Conservation (phyloP, 2,329 filamentous ascomycete species). For the Dryadomyces quercus-mongolicae region DNA sequence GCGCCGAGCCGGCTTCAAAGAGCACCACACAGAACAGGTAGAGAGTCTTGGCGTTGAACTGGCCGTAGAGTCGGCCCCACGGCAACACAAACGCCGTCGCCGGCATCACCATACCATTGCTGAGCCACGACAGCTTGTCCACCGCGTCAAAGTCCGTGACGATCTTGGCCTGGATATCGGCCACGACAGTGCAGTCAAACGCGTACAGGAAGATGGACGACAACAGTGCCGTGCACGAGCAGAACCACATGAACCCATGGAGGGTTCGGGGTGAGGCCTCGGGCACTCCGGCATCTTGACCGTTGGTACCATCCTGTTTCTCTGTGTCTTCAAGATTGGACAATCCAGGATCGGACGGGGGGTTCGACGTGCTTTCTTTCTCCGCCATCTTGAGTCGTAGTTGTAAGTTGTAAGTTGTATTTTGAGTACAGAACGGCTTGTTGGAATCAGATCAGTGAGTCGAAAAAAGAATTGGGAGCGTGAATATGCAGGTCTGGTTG, state of each 20-base stretch:
- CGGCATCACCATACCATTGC: constrained; percentile 24
- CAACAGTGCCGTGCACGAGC: neutral
- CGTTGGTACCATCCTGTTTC: neutral
- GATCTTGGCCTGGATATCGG: constrained; percentile 30
- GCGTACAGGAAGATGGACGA: constrained; percentile 2
- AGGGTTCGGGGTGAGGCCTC: neutral
- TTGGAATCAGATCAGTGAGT: too few relatives aligned
- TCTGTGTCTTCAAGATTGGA: neutral
- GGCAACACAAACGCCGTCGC: constrained; percentile 22
- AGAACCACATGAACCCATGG: neutral
- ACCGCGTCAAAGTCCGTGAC: constrained; percentile 21
- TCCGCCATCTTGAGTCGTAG: neutral
- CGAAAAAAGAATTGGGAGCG: neutral
- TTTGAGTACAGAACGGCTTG: too few relatives aligned
- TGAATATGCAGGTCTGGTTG: neutral
- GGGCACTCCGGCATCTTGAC: too few relatives aligned
- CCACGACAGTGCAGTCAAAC: constrained; percentile 10
- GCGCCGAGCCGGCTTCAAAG: constrained; percentile 14
- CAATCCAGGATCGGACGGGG: neutral
- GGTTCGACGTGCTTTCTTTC: neutral
- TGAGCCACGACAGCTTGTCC: constrained; percentile 27
- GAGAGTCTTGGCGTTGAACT: constrained; percentile 30
- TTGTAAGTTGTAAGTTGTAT: neutral
- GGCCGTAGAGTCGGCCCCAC: constrained; percentile 22
- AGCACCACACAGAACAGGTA: constrained; percentile 10